These are phyloP conservation scores for Aureobasidium melanogenum DNA, from an alignment of 2,329 filamentous ascomycete genomes.

Conservation along the genomic window DNA sequence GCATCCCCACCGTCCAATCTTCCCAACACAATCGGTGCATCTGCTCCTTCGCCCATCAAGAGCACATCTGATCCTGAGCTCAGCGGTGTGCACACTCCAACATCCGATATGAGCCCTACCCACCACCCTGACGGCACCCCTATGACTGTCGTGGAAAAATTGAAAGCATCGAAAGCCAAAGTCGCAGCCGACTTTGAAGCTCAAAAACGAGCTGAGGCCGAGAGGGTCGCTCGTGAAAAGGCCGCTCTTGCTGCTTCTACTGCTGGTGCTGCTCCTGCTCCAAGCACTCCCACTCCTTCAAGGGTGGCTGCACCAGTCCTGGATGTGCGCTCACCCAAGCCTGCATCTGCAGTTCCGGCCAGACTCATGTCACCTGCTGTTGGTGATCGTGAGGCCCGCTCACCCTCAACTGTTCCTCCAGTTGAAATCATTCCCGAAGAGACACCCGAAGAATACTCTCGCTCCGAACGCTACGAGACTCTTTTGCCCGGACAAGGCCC, in stretches of 20 bases:
- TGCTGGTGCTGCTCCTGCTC: no score
- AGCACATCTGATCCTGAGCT: background rate
- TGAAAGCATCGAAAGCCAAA: background rate
- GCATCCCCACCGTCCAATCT: conserved; percentile 18
- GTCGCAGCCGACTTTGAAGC: background rate
- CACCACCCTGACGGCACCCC: background rate
- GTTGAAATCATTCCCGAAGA: conserved; percentile 18
- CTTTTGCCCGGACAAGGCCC: conserved; percentile 21
- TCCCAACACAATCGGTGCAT: conserved; percentile 19
- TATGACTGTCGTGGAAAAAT: no score
- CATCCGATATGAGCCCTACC: background rate
- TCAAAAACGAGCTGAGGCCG: background rate
- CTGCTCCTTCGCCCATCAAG: conserved; percentile 16
- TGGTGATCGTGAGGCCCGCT: conserved; percentile 18
- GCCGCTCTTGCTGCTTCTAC: background rate
- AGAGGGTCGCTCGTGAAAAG: background rate
- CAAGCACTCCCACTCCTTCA: background rate
- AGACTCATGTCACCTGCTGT: conserved; percentile 4
- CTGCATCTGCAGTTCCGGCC: conserved; percentile 11
- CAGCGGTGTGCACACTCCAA: background rate
- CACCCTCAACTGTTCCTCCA: conserved; percentile 26
- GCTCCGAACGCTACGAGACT: conserved; percentile 26
- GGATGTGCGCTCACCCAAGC: background rate
- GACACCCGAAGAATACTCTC: conserved; percentile 26
- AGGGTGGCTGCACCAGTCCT: background rate